Base-by-base conservation (phyloP, 208 protist species). In the Novymonas esmeraldas region DNA sequence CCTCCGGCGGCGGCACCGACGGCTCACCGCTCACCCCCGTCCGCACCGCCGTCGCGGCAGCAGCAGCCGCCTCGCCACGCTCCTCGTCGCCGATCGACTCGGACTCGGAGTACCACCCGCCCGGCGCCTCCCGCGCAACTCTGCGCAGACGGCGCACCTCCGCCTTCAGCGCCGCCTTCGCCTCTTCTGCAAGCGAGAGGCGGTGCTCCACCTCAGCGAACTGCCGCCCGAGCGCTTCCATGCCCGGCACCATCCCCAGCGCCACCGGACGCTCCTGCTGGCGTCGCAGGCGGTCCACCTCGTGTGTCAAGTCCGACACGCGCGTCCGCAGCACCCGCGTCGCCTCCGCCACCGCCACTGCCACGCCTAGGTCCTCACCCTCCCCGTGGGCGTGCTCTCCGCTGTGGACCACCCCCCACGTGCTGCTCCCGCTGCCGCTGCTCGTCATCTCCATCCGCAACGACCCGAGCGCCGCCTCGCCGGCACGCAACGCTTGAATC, bases 151-250 rank as follows among this genome's bases (percentile, higher is more conserved):
- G 61, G 26, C n/a, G 63, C 45, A 61, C 46, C 41, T 67, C 44
- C 28, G 57, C 34, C 42, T 73, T 68, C 45, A 74, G 59, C 16
- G 55, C 49, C 6, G 38, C 33, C 1, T 55, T 56, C 22, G 70
- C 78, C n/a, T 70, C 79, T 57, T 84, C 61, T 13, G 77, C 44
- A 26, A 67, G 29, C 13, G 44, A 18, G 6, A 78, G 78, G 18
- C 66, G 51, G 29, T 68, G 70, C 46, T 76, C 69, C 5, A 66
- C 49, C 6, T 77, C 73, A 1, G 67, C 77, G 48, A 71, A 78
- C 49, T 76, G 68, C 20, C 75, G 64, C 18, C 66, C 62, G 16
- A 79, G 33, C 44, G 73, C 67, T 59, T 81, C 63, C 77, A 84
- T 81, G 18, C 61, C 64, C 6, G 65, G 66, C 56, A 73, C 45